Conservation (phyloP, 306 rosid species). For the Begonia masoniana region DNA sequence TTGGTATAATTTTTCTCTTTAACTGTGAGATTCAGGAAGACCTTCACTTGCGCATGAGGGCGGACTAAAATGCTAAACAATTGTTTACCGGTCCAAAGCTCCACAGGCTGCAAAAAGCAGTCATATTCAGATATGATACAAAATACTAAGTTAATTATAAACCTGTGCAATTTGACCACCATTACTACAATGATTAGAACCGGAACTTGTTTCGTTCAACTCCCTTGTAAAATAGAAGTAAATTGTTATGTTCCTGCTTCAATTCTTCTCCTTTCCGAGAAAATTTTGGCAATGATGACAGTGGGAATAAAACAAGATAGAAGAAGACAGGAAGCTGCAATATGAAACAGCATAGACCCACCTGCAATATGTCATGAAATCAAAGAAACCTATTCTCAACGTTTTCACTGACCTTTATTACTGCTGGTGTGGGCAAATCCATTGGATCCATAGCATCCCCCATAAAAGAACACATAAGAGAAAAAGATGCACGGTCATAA, state of each 20-base stretch:
- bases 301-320: too few relatives aligned
- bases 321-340: too few relatives aligned
- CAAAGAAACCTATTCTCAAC: background rate
- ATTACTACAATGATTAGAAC: background rate
- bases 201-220: background rate
- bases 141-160: too few relatives aligned
- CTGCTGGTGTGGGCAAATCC: conserved; percentile 91
- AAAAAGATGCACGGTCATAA: conserved; percentile 86
- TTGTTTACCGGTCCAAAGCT: conserved; percentile 98
- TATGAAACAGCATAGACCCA: too few relatives aligned
- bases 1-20: conserved; percentile 58
- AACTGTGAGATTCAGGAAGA: conserved; percentile 70
- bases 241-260: too few relatives aligned
- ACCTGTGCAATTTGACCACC: background rate
- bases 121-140: background rate
- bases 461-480: conserved; percentile 81
- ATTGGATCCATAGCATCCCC: conserved; percentile 73
- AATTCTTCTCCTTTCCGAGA: too few relatives aligned
- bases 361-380: background rate
- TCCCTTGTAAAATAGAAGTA: background rate
- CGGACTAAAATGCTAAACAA: conserved; percentile 77
- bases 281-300: too few relatives aligned
- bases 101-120: conserved; percentile 60
- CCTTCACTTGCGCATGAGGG: conserved; percentile 66
- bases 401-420: conserved; percentile 52